These are phyloP conservation scores for Pseudopithomyces chartarum DNA, from an alignment of 2,329 filamentous ascomycete genomes.

Conservation along the genomic window DNA sequence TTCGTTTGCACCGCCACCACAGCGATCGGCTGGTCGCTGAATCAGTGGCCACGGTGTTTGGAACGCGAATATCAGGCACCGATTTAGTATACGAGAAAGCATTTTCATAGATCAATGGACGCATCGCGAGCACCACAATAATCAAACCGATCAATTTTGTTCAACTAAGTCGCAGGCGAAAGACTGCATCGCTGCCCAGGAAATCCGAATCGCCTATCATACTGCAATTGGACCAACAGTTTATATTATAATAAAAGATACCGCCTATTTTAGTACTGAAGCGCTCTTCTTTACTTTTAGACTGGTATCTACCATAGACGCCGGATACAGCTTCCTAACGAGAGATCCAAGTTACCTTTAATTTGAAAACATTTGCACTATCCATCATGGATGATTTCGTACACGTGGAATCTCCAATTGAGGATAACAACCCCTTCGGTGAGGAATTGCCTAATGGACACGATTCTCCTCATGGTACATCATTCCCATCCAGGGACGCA, in stretches of 20 bases:
- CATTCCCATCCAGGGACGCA: not conserved
- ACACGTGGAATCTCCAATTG: conserved; percentile 13
- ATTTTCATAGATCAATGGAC: not conserved
- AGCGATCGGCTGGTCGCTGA: not conserved
- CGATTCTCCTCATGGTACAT: not conserved
- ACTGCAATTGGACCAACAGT: no score
- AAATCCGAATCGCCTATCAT: no score
- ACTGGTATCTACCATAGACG: no score
- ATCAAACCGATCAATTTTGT: not conserved
- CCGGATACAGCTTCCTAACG: no score
- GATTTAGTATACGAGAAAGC: not conserved
- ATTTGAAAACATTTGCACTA: not conserved
- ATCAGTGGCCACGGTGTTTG: not conserved
- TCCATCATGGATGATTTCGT: conserved; percentile 19
- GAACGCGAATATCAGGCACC: not conserved
- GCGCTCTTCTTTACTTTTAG: no score
- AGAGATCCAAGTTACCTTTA: no score
- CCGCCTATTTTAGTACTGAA: no score
- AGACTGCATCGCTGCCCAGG: no score
- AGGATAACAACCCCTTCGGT: not conserved
- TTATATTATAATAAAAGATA: no score
- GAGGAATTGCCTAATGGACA: not conserved
- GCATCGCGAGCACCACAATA: not conserved
- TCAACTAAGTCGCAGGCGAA: no score
- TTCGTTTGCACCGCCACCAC: not conserved